Percentiles rank a stretch among this genome's conserved stretches.
Evolutionary conservation across 768 basidiomycete species (phyloP).

Genomic region (Lentinus brumalis): DNA sequence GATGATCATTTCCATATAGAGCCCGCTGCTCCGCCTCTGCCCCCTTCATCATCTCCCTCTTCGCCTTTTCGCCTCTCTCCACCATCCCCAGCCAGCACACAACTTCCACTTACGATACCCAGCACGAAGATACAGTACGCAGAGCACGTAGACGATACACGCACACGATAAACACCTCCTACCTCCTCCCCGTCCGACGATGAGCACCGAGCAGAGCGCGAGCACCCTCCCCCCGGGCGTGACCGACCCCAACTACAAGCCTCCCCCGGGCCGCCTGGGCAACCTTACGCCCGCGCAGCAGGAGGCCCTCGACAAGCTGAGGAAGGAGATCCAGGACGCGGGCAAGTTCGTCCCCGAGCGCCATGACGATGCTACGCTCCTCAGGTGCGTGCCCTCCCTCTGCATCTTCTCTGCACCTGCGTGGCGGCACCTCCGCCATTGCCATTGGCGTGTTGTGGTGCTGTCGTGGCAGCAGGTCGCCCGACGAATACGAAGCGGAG

Average conservation of each 20-base stretch:
- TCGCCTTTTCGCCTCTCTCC: not conserved
- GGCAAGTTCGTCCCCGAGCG: conserved; percentile 60
- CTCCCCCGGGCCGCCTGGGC: conserved; percentile 75
- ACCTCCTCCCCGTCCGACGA: not conserved
- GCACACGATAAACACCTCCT: not conserved
- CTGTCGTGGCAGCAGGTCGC: not conserved
- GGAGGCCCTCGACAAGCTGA: conserved; percentile 68
- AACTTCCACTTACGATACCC: not conserved
- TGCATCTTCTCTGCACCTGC: not conserved
- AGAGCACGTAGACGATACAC: not conserved
- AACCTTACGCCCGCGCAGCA: conserved; percentile 68
- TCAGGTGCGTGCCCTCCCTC: conserved; percentile 48
- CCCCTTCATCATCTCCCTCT: not conserved
- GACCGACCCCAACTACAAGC: conserved; percentile 66
- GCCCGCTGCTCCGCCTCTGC: conserved; percentile 3
- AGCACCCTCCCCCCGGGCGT: conserved; percentile 59
- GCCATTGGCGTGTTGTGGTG: not conserved
- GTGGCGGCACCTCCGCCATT: too few species aligned
- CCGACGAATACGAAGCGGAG: not conserved
- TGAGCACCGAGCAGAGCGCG: conserved; percentile 43
- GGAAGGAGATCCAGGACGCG: conserved; percentile 60
- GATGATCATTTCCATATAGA: conserved; percentile 16
- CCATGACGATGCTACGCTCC: conserved; percentile 70
- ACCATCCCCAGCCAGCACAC: not conserved
- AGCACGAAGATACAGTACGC: not conserved